These are phyloP conservation scores for Tubosaeta sp. DNA, from an alignment of 768 basidiomycete genomes.

Conservation along the genomic window DNA sequence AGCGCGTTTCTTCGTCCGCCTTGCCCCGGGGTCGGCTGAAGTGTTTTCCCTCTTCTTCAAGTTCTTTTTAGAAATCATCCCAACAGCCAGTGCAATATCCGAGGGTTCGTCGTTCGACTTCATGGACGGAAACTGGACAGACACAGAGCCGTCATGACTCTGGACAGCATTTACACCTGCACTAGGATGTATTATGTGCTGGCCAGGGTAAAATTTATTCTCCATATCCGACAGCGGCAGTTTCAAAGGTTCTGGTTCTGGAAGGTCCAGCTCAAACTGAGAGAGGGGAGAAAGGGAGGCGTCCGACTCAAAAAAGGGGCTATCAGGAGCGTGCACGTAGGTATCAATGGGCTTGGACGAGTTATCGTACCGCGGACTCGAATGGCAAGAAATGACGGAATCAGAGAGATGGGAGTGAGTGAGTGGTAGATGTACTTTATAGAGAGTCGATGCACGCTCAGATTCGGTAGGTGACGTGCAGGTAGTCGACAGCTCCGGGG, in stretches of 20 bases:
- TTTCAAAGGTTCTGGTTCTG: constrained; percentile 18
- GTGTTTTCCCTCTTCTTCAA: constrained; percentile 6
- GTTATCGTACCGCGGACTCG: background rate
- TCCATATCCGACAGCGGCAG: constrained; percentile 20
- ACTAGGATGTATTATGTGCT: background rate
- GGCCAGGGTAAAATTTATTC: constrained; percentile 15
- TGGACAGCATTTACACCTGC: background rate
- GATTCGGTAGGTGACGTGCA: constrained; percentile 11
- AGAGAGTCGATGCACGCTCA: background rate
- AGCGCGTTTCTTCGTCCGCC: constrained; percentile 7
- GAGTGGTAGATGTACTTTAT: background rate
- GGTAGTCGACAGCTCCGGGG: constrained; percentile 9
- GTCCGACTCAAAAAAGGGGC: constrained; percentile 1
- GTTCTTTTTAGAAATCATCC: background rate
- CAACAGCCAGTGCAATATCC: background rate
- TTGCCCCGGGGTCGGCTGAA: background rate
- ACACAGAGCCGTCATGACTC: background rate
- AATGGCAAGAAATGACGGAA: background rate
- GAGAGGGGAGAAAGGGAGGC: constrained; percentile 17
- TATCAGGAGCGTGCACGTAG: background rate
- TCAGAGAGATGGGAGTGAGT: background rate
- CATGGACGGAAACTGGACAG: constrained; percentile 1
- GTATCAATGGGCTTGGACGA: background rate
- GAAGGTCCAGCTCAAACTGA: constrained; percentile 23
- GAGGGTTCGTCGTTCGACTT: background rate